These are phyloP conservation scores for Gossypium davidsonii DNA, from an alignment of 441 rosid genomes.

Conservation along the genomic window DNA sequence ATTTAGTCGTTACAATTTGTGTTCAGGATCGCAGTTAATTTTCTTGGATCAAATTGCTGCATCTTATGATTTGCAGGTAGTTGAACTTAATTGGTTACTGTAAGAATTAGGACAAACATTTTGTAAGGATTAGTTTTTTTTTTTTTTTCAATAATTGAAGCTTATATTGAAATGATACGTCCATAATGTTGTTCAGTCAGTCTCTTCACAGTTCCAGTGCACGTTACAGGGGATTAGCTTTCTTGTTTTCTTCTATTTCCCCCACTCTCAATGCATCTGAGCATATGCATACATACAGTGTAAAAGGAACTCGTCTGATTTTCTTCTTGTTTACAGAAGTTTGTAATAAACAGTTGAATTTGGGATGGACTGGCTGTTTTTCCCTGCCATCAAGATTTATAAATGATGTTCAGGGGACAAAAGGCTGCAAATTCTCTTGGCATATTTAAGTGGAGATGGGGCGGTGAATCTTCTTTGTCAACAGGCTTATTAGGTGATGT, in stretches of 20 bases:
- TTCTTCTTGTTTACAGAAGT: slow-evolving; percentile 25
- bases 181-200: neutral
- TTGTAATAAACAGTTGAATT: slow-evolving; percentile 18
- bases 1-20: slow-evolving; percentile 7
- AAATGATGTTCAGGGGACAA: slow-evolving; percentile 82
- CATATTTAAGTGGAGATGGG: slow-evolving; percentile 61
- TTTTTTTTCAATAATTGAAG: neutral
- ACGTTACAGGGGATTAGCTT: neutral
- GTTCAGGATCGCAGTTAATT: neutral
- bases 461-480: slow-evolving; percentile 64
- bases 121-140: neutral
- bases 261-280: neutral
- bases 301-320: neutral
- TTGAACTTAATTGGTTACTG: neutral
- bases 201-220: neutral
- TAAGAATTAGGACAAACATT: neutral
- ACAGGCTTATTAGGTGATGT: slow-evolving; percentile 70
- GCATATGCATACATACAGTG: neutral
- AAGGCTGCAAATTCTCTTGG: slow-evolving; percentile 50
- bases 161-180: neutral
- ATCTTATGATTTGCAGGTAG: slow-evolving; percentile 5
- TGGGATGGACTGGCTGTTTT: slow-evolving; percentile 76
- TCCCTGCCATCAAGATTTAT: slow-evolving; percentile 41
- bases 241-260: neutral
- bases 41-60: slow-evolving; percentile 7